Conservation (phyloP, 768 basidiomycete species). For the Gyrodon lividus region DNA sequence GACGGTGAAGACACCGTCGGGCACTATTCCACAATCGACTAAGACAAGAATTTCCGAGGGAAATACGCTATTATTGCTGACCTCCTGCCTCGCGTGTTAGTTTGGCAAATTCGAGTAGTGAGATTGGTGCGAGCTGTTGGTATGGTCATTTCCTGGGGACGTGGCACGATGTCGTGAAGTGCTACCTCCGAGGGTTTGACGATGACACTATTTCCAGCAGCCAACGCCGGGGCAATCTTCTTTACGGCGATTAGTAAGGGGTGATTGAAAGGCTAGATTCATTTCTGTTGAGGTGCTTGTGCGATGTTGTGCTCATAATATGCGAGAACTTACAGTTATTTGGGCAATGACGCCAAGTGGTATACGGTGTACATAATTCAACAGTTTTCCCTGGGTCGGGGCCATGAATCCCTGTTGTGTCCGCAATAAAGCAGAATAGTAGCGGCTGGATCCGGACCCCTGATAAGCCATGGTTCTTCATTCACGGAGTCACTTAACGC, state of each 20-base stretch:
- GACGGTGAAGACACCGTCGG: constrained; percentile 68
- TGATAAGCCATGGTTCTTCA: constrained; percentile 1
- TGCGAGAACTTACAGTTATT: constrained; percentile 58
- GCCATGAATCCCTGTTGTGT: constrained; percentile 69
- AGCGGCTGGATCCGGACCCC: constrained; percentile 48
- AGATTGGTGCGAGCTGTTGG: constrained; percentile 68
- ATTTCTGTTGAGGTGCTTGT: background rate
- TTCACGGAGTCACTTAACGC: constrained; percentile 27
- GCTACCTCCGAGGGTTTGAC: constrained; percentile 78
- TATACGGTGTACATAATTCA: constrained; percentile 77
- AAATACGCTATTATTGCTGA: constrained; percentile 29
- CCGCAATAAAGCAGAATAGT: constrained; percentile 71
- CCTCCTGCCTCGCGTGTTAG: constrained; percentile 66
- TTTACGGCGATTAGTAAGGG: constrained; percentile 87
- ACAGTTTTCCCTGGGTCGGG: constrained; percentile 74
- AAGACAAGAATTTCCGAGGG: background rate
- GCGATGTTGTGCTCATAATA: background rate
- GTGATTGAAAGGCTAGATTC: constrained; percentile 77
- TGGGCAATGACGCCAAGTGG: constrained; percentile 90
- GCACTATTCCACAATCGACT: constrained; percentile 48
- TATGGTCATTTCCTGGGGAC: background rate
- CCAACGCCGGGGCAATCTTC: constrained; percentile 83
- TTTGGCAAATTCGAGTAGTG: constrained; percentile 73
- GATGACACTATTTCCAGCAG: constrained; percentile 81
- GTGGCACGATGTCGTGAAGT: background rate